Base-by-base conservation (phyloP, 2,329 filamentous ascomycete species). In the Magnaporthiopsis incrustans region DNA sequence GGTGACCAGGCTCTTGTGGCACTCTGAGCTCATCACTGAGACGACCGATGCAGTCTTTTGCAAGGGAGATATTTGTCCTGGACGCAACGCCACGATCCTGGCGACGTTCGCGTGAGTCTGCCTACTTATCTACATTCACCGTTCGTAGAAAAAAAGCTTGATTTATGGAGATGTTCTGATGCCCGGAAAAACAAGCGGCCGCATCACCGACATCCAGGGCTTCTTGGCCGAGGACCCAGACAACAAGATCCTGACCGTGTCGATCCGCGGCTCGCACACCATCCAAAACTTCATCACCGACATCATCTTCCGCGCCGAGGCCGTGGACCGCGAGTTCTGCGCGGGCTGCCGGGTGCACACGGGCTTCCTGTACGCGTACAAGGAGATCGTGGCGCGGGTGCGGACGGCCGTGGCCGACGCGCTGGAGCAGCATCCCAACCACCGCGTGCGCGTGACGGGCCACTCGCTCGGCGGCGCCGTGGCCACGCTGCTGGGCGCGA, bases 401-500 rank as follows among this genome's bases (percentile, higher is more conserved):
- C 68, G 81, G 8, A 67, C 70, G 1, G 79, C 78, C 62, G 71
- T 89, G 26, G 67, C 73, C 26, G 66, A 72, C 1, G 83, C 84
- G 2, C 72, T 71, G 57, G 69, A 71, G 1, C 72, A 77, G 32
- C 75, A 85, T 74, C 85, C 86, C 1, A 67, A 66, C 60, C 88
- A 82, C 76, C 73, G 73, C 59, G 71, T 89, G 70, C 71, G 88
- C 25, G 73, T 81, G 25, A 86, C 86, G 0, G 89, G 89, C 50
- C 88, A 91, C 77, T 89, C 85, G 11, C 83, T 91, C 4, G 89
- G 89, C 60, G 89, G 79, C 32, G 87, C 87, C 8, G 77, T 91
- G 2, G 85, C 82, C 53, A 84, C 82, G 8, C 72, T 91, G 5
- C 87, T 80, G 0, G 84, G 80, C 0, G 84, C 81, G 0, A 79